A percentile compares a stretch with the other conserved stretches of the same genome.
phyloP scores from a whole-genome alignment of 495 filamentous ascomycete genomes.

The Apodospora peruviana region DNA sequence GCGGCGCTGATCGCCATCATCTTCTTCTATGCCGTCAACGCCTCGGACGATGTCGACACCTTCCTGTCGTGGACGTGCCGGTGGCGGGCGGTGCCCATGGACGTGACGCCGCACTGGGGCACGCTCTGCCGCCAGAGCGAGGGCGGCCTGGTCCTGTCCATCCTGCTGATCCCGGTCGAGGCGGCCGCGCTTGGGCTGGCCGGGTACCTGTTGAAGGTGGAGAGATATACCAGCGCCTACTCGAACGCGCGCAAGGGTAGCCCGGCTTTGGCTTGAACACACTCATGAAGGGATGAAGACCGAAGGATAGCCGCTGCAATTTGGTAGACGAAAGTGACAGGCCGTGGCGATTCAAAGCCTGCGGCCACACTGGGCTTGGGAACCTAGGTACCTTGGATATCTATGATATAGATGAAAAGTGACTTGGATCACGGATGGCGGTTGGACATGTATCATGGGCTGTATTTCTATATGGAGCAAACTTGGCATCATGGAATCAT shows the following conservation, averaged over 20 bases:
- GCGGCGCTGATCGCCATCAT: constrained; percentile 44
- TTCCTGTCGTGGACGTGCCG: constrained; percentile 52
- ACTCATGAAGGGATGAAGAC: background rate
- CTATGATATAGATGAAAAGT: too few species aligned
- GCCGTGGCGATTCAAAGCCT: too few species aligned
- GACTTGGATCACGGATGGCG: too few species aligned
- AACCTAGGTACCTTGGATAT: too few species aligned
- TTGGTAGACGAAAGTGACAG: too few species aligned
- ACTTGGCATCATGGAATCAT: too few species aligned
- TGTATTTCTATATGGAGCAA: too few species aligned
- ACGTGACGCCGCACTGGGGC: constrained; percentile 39
- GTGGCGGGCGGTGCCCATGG: constrained; percentile 43
- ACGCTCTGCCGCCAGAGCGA: constrained; percentile 46
- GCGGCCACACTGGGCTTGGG: too few species aligned
- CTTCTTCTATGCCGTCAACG: constrained; percentile 51
- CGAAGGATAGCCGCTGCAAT: too few species aligned
- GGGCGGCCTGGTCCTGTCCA: constrained; percentile 42
- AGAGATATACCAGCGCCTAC: constrained; percentile 29
- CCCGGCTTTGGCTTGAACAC: constrained; percentile 5
- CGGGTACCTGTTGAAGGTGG: constrained; percentile 32
- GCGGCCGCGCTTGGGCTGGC: constrained; percentile 33
- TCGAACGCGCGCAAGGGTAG: constrained; percentile 17
- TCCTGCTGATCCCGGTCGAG: constrained; percentile 49
- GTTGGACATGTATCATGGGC: too few species aligned
- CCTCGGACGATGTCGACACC: constrained; percentile 39